phyloP scores from a whole-genome alignment of 768 basidiomycete genomes.

The Podaxis sp. region DNA sequence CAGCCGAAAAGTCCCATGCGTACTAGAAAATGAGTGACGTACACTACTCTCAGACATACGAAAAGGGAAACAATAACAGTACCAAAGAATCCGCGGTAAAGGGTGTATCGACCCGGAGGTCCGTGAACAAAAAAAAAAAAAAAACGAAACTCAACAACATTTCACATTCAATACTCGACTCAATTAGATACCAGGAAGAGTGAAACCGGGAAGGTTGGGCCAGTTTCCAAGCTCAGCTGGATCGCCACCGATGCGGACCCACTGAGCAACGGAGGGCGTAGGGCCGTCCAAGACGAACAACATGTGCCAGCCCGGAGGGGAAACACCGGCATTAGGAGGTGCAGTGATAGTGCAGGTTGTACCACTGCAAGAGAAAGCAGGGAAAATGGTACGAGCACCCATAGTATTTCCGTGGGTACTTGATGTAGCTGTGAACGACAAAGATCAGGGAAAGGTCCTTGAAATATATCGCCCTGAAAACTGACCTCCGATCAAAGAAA shows the following conservation, averaged over 20 bases:
- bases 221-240: constrained; percentile 69
- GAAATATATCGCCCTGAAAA: constrained; percentile 4
- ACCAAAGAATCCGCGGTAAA: background rate
- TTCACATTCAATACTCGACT: background rate
- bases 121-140: background rate
- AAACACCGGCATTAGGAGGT: constrained; percentile 66
- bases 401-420: constrained; percentile 80
- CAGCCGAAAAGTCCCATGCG: background rate
- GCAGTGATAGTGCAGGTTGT: constrained; percentile 76
- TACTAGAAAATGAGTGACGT: background rate
- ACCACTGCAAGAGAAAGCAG: constrained; percentile 66
- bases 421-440: constrained; percentile 50
- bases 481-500: constrained; percentile 68
- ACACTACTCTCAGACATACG: background rate
- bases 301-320: constrained; percentile 78
- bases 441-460: constrained; percentile 1
- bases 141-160: background rate
- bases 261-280: constrained; percentile 71
- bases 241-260: constrained; percentile 81
- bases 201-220: constrained; percentile 71
- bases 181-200: constrained; percentile 52
- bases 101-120: background rate
- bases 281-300: constrained; percentile 77
- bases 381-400: constrained; percentile 73
- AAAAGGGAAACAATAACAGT: background rate